Conservation (phyloP, 805 yeast genomes). For the Yarrowia bubula region DNA sequence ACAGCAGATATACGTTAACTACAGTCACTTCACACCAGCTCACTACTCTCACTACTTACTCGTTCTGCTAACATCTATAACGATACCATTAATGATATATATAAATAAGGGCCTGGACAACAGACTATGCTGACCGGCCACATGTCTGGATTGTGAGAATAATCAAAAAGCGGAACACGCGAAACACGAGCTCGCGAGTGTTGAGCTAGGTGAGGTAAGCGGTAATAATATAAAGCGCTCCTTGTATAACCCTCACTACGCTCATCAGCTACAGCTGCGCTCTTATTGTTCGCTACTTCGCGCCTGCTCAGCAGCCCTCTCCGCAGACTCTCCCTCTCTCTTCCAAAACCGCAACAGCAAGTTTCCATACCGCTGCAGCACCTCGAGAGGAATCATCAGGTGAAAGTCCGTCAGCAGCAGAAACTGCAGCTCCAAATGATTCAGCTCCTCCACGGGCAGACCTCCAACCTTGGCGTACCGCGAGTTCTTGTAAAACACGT, state of each 20-base stretch:
- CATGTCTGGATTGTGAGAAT: too few species aligned
- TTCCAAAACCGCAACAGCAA: constrained; percentile 80
- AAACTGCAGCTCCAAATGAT: constrained; percentile 88
- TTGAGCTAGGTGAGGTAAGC: too few species aligned
- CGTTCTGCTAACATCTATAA: constrained; percentile 5
- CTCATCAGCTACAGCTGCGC: neutral
- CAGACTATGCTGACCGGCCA: too few species aligned
- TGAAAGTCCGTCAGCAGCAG: constrained; percentile 79
- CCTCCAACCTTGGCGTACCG: constrained; percentile 95
- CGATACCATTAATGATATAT: constrained; percentile 22
- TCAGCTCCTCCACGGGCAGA: constrained; percentile 85
- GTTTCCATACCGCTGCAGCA: constrained; percentile 86
- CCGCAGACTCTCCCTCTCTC: constrained; percentile 50
- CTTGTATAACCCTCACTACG: neutral
- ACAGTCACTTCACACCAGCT: too few species aligned
- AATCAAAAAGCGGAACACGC: too few species aligned
- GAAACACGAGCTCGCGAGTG: too few species aligned
- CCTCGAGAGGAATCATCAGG: constrained; percentile 83
- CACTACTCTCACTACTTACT: neutral
- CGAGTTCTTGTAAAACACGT: constrained; percentile 89
- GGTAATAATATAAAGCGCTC: too few species aligned
- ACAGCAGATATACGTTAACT: too few species aligned
- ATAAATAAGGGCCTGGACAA: constrained; percentile 3
- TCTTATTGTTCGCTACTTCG: too few species aligned
- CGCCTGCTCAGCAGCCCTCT: neutral